These are phyloP conservation scores for Podaxis sp. DNA, from an alignment of 768 basidiomycete species.

Conservation along the genomic window DNA sequence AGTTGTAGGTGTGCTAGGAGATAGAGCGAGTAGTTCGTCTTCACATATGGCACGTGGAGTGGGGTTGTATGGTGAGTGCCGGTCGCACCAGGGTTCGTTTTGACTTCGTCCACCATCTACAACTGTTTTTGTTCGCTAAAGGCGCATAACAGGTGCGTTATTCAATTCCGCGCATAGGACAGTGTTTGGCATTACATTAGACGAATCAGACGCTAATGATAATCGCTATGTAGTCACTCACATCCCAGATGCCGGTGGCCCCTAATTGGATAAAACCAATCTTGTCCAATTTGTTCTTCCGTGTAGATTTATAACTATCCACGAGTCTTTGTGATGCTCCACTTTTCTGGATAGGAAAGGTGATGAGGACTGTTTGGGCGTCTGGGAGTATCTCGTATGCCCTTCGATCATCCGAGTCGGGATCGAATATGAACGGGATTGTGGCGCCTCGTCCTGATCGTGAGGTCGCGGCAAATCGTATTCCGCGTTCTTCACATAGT, in stretches of 20 bases:
- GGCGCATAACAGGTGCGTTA: neutral
- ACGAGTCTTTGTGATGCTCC: conserved; percentile 51
- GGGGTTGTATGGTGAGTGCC: conserved; percentile 43
- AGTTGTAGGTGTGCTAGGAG: conserved; percentile 38
- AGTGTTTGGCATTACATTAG: neutral
- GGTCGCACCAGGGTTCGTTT: conserved; percentile 44
- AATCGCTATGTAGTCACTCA: conserved; percentile 26
- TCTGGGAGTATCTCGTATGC: conserved; percentile 47
- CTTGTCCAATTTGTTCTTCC: conserved; percentile 12
- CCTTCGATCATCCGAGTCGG: conserved; percentile 39
- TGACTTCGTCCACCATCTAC: neutral
- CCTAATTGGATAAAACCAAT: conserved; percentile 61
- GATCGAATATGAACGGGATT: conserved; percentile 56
- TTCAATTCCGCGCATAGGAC: neutral
- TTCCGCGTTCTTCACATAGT: conserved; percentile 37
- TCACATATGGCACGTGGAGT: conserved; percentile 52
- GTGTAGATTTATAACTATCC: conserved; percentile 36
- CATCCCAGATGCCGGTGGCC: conserved; percentile 60
- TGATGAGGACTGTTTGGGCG: conserved; percentile 54
- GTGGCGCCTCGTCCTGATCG: conserved; percentile 48
- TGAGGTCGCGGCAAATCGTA: conserved; percentile 53
- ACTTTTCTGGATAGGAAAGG: conserved; percentile 47
- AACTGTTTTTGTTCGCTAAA: neutral
- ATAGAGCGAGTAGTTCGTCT: conserved; percentile 49
- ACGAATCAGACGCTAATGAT: neutral